Evolutionary conservation across 208 protist species (phyloP).

Genomic region (Leishmania martiniquensis): DNA sequence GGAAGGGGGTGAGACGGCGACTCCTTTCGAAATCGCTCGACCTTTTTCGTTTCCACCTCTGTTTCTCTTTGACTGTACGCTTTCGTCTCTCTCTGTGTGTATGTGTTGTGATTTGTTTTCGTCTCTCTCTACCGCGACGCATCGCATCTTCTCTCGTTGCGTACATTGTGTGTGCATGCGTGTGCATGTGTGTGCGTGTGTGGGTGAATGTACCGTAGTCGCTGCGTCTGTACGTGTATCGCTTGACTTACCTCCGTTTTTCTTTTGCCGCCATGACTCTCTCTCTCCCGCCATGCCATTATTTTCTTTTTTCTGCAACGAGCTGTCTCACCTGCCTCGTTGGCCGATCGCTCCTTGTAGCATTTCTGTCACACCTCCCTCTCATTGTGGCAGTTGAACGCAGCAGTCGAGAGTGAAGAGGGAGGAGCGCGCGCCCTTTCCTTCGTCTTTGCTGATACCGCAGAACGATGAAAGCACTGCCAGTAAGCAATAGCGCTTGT

Average conservation of each 20-base stretch:
- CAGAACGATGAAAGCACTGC: too few species aligned
- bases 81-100: background rate
- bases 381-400: too few species aligned
- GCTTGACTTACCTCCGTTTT: background rate
- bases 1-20: too few species aligned
- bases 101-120: too few species aligned
- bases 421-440: background rate
- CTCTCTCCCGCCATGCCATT: background rate
- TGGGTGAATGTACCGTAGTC: background rate
- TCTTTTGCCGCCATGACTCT: background rate
- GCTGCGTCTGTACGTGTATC: background rate
- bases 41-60: background rate
- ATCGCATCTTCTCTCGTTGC: too few species aligned
- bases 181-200: background rate
- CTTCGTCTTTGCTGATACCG: background rate
- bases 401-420: background rate
- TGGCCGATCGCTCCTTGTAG: background rate
- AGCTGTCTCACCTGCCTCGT: background rate
- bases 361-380: background rate
- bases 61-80: background rate
- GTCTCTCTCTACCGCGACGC: conserved; percentile 2
- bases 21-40: too few species aligned
- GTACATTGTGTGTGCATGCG: background rate
- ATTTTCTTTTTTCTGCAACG: background rate
- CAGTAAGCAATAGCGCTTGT: too few species aligned